phyloP scores from a whole-genome alignment of 2,329 filamentous ascomycete species.

The Trichoderma endophyticum region DNA sequence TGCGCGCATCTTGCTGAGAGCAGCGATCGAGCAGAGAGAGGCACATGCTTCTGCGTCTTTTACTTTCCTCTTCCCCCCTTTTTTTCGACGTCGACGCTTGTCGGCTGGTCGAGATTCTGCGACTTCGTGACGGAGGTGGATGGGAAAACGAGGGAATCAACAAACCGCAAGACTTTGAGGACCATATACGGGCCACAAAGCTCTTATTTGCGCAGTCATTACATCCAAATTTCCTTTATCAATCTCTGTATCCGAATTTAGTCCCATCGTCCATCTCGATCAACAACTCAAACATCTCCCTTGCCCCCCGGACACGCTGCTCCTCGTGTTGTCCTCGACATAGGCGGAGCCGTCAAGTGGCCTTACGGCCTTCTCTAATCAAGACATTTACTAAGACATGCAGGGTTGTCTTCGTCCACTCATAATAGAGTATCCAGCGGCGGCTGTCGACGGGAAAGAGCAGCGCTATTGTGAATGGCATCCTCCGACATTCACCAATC shows the following conservation, averaged over 20 bases:
- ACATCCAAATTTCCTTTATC: background rate
- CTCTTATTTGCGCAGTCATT: background rate
- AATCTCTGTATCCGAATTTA: background rate
- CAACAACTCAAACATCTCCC: background rate
- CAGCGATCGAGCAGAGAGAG: background rate
- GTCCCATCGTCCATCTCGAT: background rate
- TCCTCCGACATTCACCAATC: slow-evolving; percentile 11
- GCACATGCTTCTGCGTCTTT: background rate
- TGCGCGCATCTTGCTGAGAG: background rate
- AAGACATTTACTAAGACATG: slow-evolving; percentile 18
- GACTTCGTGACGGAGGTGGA: background rate
- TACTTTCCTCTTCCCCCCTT: background rate
- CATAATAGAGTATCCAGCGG: slow-evolving; percentile 9
- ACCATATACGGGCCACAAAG: background rate
- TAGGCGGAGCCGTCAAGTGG: background rate
- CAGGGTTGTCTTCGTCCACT: background rate
- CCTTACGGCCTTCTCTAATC: background rate
- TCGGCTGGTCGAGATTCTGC: background rate
- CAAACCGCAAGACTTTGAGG: background rate
- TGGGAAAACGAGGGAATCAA: background rate
- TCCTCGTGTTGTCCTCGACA: background rate
- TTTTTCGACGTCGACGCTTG: background rate
- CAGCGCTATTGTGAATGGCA: slow-evolving; percentile 17
- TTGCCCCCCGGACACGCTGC: background rate
- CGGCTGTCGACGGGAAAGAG: slow-evolving; percentile 10